Evolutionary conservation across 176 grass and related monocot genomes (phyloP), one percentile per base, ranked within the genome.

Genomic region (Carex cristatella): DNA sequence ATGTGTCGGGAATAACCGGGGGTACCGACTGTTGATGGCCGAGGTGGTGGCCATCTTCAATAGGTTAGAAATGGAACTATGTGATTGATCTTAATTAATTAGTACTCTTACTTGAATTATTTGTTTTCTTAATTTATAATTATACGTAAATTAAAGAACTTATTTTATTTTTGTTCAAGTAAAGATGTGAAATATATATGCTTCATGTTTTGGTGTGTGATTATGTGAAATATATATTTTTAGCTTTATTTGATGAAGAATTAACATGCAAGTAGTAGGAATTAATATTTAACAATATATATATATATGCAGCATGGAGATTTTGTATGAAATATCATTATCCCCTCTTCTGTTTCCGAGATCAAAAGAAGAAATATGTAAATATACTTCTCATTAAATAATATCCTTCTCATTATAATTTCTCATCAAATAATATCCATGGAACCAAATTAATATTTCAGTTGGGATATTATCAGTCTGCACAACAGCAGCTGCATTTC

Each of bases 41-140:
- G 91, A 97, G 76, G 90, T 89, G 69, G 84, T 90, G 0, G 74
- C 83, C n/a, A 92, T 94, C 83, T 90, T 97, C 46, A 81, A 80
- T 84, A 90, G 89, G 86, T 85, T 97, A 18, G 90, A 94, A 69
- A 79, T 84, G 11, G 88, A 82, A 31, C 84, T 83, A 12, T 65
- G 59, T 64, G 61, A 13, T 10, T 49, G 30, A 49, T 70, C 15
- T 7, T 49, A 7, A 46, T 46, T 46, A 49, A 7, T 40, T 77
- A 37, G 75, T 9, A 42, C 9, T 82, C 10, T 83, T 59, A 33
- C 58, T 84, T 64, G 6, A 80, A 35, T 33, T 27, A 58, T 58
- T 79, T 80, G 59, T 55, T 7, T 2, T 19, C 23, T 23, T 23
- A 23, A 23, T 23, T 23, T 23, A 23, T 23, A 23, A 23, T 23